phyloP scores from a whole-genome alignment of 1,284 basidiomycete genomes.

The Tilletia indica region DNA sequence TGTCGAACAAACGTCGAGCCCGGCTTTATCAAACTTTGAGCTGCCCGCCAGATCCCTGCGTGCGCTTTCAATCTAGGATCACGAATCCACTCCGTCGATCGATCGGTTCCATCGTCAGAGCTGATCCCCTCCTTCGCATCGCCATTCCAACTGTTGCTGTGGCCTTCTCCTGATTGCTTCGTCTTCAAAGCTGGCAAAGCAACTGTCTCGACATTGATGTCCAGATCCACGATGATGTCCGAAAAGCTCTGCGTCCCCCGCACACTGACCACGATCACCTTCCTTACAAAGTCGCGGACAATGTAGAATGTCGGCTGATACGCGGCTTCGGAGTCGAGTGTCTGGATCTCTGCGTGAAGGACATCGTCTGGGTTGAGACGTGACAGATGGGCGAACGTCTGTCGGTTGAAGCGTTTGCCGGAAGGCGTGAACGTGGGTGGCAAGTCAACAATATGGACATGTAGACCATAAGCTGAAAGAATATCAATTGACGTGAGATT shows the following conservation, averaged over 20 bases:
- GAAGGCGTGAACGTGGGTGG: conserved; percentile 53
- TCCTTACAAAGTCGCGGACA: conserved; percentile 46
- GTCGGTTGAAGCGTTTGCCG: conserved; percentile 46
- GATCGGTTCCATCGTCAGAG: neutral
- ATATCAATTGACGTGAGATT: too few relatives aligned
- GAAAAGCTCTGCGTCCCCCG: conserved; percentile 53
- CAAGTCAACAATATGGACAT: conserved; percentile 44
- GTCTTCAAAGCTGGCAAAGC: conserved; percentile 39
- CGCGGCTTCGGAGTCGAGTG: conserved; percentile 44
- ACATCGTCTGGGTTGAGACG: conserved; percentile 51
- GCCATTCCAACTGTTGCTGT: neutral
- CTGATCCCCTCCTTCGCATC: too few relatives aligned
- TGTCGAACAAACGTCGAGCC: conserved; percentile 48
- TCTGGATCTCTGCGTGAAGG: conserved; percentile 54
- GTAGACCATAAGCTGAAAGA: conserved; percentile 33
- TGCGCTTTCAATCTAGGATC: conserved; percentile 37
- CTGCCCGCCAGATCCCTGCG: conserved; percentile 51
- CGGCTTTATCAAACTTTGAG: conserved; percentile 40
- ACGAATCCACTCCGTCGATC: neutral
- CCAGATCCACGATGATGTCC: conserved; percentile 54
- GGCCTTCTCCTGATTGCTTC: conserved; percentile 5
- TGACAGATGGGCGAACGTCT: conserved; percentile 52
- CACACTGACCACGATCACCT: conserved; percentile 50
- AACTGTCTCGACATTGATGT: conserved; percentile 47
- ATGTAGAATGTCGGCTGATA: conserved; percentile 54